phyloP scores from a whole-genome alignment of 2,329 filamentous ascomycete species.

The Penicillium sp. region DNA sequence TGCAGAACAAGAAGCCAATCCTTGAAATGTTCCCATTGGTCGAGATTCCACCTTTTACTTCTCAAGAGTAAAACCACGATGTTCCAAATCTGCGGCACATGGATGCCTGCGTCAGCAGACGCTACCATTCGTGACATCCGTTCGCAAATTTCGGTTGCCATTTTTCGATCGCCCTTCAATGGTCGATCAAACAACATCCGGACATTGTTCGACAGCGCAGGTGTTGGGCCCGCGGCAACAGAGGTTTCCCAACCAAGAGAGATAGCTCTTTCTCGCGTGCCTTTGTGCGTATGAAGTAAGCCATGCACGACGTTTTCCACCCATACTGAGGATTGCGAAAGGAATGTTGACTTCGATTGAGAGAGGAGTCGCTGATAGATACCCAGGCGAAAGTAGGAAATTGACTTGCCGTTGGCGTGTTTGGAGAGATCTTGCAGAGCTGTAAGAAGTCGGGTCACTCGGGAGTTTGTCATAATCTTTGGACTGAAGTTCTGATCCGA shows the following conservation, averaged over 20 bases:
- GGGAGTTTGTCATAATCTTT: constrained; percentile 71
- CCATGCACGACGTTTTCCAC: constrained; percentile 78
- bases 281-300: constrained; percentile 75
- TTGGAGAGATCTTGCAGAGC: constrained; percentile 72
- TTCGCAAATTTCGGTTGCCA: constrained; percentile 68
- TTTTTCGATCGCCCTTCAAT: constrained; percentile 58
- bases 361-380: constrained; percentile 78
- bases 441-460: constrained; percentile 69
- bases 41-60: constrained; percentile 57
- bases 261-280: constrained; percentile 75
- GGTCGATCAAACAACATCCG: constrained; percentile 54
- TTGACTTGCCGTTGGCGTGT: constrained; percentile 75
- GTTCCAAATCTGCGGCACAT: constrained; percentile 88
- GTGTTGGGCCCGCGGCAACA: constrained; percentile 68
- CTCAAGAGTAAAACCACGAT: constrained; percentile 77
- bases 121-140: constrained; percentile 68
- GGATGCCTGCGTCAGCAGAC: constrained; percentile 59
- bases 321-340: constrained; percentile 71
- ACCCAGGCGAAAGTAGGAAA: constrained; percentile 72
- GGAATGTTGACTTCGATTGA: constrained; percentile 71
- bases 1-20: constrained; percentile 80
- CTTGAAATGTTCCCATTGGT: constrained; percentile 70
- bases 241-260: constrained; percentile 71
- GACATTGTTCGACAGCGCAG: constrained; percentile 66
- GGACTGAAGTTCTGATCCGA: constrained; percentile 76